Conservation (phyloP, 2,329 filamentous ascomycete genomes). For the Exophiala lecanii-corni region DNA sequence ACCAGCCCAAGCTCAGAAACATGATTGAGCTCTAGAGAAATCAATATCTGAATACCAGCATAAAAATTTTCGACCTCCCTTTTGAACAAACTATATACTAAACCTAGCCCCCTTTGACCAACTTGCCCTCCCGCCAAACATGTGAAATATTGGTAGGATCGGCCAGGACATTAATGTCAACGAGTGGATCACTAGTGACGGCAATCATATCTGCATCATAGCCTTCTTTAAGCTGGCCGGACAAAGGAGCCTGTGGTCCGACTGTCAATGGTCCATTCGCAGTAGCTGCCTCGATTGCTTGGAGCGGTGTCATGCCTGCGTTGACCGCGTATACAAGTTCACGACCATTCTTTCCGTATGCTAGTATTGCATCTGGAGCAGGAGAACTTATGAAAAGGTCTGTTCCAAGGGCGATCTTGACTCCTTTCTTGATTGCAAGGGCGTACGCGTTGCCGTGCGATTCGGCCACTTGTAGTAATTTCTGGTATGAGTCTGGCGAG, state of each 20-base stretch:
- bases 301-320: constrained; percentile 45
- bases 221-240: constrained; percentile 42
- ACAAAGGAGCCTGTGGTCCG: constrained; percentile 40
- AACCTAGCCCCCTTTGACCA: too few relatives aligned
- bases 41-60: too few relatives aligned
- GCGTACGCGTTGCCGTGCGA: constrained; percentile 35
- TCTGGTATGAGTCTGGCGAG: neutral
- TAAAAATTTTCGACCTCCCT: too few relatives aligned
- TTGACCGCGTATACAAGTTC: constrained; percentile 45
- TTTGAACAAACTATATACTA: too few relatives aligned
- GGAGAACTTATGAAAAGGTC: constrained; percentile 39
- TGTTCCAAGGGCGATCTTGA: constrained; percentile 46
- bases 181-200: constrained; percentile 39
- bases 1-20: too few relatives aligned
- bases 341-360: constrained; percentile 41
- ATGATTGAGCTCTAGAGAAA: too few relatives aligned
- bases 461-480: neutral
- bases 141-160: constrained; percentile 39
- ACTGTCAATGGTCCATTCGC: constrained; percentile 43
- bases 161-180: constrained; percentile 39
- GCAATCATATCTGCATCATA: constrained; percentile 48
- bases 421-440: constrained; percentile 39
- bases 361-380: constrained; percentile 30
- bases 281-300: constrained; percentile 49
- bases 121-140: constrained; percentile 34